Percentiles rank a stretch among this genome's conserved stretches.
These are phyloP conservation scores for Diaporthe citriasiana DNA, from an alignment of 2,329 filamentous ascomycete genomes.

Conservation along the genomic window DNA sequence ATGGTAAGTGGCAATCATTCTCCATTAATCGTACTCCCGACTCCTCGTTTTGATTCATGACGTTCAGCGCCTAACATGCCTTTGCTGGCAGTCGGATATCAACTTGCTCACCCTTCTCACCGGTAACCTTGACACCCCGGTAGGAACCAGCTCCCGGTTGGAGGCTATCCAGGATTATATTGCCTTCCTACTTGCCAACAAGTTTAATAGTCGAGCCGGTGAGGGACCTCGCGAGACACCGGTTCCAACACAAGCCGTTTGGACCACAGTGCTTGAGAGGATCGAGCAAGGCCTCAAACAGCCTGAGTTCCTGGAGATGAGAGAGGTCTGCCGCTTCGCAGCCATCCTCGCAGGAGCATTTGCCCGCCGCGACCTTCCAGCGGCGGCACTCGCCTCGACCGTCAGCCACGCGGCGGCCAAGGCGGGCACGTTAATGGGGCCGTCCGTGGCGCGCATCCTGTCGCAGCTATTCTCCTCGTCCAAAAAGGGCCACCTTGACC, in stretches of 20 bases:
- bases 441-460: conserved; percentile 58
- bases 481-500: conserved; percentile 24
- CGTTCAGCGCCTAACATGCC: not conserved
- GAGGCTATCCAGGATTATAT: conserved; percentile 33
- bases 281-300: conserved; percentile 34
- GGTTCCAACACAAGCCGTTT: not conserved
- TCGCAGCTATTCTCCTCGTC: conserved; percentile 58
- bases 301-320: conserved; percentile 13
- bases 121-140: not conserved
- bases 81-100: not conserved
- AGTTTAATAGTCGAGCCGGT: conserved; percentile 26
- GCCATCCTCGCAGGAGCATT: conserved; percentile 38
- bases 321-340: conserved; percentile 29
- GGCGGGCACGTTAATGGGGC: conserved; percentile 47
- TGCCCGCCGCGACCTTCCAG: conserved; percentile 36
- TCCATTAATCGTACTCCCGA: not conserved
- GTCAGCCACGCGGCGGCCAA: conserved; percentile 33
- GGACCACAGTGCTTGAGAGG: conserved; percentile 19
- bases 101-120: conserved; percentile 33
- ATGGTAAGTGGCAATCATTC: conserved; percentile 31
- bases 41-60: not conserved
- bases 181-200: conserved; percentile 40
- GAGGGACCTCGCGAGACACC: not conserved
- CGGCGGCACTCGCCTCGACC: conserved; percentile 28
- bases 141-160: not conserved